These are phyloP conservation scores for Chaetomiaceae sp. DNA, from an alignment of 2,329 filamentous ascomycete species.

Conservation along the genomic window DNA sequence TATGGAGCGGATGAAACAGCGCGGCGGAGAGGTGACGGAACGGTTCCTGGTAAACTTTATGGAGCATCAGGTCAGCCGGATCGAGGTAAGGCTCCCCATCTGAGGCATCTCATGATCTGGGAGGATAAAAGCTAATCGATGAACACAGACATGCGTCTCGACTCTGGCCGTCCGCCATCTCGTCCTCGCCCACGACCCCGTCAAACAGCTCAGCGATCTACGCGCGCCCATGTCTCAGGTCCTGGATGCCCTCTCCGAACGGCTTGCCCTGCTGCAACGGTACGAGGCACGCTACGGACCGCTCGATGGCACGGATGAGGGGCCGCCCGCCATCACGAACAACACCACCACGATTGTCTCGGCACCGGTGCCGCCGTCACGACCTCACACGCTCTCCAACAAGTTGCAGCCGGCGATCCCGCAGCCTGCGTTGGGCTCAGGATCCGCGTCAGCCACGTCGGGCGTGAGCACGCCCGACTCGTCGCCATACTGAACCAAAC, in stretches of 20 bases:
- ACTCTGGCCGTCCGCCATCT: slow-evolving; percentile 76
- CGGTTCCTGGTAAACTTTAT: slow-evolving; percentile 82
- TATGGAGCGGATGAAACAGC: slow-evolving; percentile 60
- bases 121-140: not conserved
- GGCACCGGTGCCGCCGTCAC: not conserved
- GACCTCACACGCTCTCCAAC: not conserved
- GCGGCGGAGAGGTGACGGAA: slow-evolving; percentile 83
- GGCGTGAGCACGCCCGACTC: slow-evolving; percentile 2
- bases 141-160: slow-evolving; percentile 67
- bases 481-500: not conserved
- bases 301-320: not conserved
- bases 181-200: slow-evolving; percentile 60
- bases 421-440: not conserved
- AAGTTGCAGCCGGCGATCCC: not conserved
- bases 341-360: not conserved
- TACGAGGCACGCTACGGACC: slow-evolving; percentile 52
- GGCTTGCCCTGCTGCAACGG: slow-evolving; percentile 58
- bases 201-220: slow-evolving; percentile 64
- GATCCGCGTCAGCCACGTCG: not conserved
- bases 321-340: not conserved
- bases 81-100: slow-evolving; percentile 70
- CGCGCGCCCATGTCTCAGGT: slow-evolving; percentile 73
- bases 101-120: not conserved
- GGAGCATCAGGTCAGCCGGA: slow-evolving; percentile 90
- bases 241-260: slow-evolving; percentile 54